A percentile compares a stretch with the other conserved stretches of the same genome.
These are phyloP conservation scores for Amylostereum chailletii DNA, from an alignment of 1,284 basidiomycete species.

Conservation along the genomic window DNA sequence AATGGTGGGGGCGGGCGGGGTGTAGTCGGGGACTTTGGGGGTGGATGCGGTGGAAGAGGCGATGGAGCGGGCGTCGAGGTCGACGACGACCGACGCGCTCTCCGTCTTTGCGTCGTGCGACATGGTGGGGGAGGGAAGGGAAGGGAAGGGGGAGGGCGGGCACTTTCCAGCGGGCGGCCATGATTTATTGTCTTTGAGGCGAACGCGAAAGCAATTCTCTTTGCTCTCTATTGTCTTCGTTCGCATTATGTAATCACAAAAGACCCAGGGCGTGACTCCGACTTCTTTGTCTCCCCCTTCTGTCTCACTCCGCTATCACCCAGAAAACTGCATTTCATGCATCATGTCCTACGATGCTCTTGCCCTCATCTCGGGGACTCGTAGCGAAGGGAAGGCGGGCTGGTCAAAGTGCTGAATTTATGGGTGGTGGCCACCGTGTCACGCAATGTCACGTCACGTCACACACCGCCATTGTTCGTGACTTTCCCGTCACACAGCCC, in stretches of 20 bases:
- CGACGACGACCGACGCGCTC: conserved; percentile 13
- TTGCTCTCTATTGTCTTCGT: background rate
- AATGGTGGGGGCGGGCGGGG: conserved; percentile 38
- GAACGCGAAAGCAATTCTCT: conserved; percentile 13
- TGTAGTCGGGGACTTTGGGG: conserved; percentile 18
- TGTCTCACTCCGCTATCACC: background rate
- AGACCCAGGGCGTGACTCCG: background rate
- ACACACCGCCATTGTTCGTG: too few species aligned
- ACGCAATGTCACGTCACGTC: too few species aligned
- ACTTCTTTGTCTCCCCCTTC: background rate
- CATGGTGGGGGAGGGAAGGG: conserved; percentile 19
- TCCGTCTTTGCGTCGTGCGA: conserved; percentile 17
- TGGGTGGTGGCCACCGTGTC: too few species aligned
- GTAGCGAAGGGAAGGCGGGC: too few species aligned
- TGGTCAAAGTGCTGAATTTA: too few species aligned
- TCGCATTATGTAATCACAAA: conserved; percentile 13
- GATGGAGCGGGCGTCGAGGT: conserved; percentile 22
- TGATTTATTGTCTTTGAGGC: conserved; percentile 23
- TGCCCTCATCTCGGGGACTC: too few species aligned
- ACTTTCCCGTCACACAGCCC: background rate
- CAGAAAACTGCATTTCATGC: too few species aligned
- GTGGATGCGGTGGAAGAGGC: conserved; percentile 16
- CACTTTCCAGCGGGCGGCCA: conserved; percentile 11
- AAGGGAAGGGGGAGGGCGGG: conserved; percentile 13
- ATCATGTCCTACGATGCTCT: too few species aligned